Percentiles rank a stretch among this genome's conserved stretches.
Conservation (phyloP, 352 stramenopile genomes). For the Phytopythium chamaehyphon region DNA sequence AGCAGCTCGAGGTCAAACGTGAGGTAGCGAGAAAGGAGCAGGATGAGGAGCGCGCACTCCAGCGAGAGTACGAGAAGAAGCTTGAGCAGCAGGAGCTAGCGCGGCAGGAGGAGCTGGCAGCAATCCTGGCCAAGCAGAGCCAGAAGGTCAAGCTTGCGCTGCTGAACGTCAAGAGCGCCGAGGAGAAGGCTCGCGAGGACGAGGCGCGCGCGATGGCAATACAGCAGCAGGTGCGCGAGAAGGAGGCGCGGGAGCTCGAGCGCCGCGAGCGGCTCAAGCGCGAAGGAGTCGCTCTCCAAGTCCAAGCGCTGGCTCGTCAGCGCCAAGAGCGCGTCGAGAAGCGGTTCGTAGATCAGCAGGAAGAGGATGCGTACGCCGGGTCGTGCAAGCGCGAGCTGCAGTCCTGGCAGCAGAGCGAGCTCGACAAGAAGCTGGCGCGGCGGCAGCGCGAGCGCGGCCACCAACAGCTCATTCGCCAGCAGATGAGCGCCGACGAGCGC, state of each 20-base stretch:
- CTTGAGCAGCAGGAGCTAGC: conserved; percentile 42
- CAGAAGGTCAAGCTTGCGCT: conserved; percentile 52
- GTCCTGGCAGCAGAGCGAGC: conserved; percentile 37
- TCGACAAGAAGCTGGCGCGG: conserved; percentile 20
- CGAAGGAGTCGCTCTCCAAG: conserved; percentile 24
- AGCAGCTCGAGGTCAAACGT: conserved; percentile 48
- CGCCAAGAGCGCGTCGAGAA: conserved; percentile 34
- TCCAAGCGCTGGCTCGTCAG: conserved; percentile 37
- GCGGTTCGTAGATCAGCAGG: conserved; percentile 17
- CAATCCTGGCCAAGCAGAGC: conserved; percentile 46
- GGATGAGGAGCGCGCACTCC: conserved; percentile 35
- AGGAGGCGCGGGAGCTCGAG: conserved; percentile 31
- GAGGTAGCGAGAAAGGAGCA: conserved; percentile 30
- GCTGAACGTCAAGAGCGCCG: conserved; percentile 53
- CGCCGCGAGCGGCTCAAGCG: conserved; percentile 27
- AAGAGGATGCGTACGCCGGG: conserved; percentile 38
- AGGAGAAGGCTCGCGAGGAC: conserved; percentile 57
- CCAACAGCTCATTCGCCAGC: conserved; percentile 36
- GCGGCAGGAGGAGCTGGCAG: conserved; percentile 38
- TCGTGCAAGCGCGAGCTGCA: conserved; percentile 44
- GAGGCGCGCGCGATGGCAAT: conserved; percentile 36
- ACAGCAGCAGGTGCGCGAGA: conserved; percentile 33
- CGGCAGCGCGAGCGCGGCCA: conserved; percentile 35
- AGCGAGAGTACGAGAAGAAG: conserved; percentile 45
- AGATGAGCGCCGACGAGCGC: conserved; percentile 38